Base-by-base conservation (phyloP, 257 asterid species). In the Jaltomata sinuosa region DNA sequence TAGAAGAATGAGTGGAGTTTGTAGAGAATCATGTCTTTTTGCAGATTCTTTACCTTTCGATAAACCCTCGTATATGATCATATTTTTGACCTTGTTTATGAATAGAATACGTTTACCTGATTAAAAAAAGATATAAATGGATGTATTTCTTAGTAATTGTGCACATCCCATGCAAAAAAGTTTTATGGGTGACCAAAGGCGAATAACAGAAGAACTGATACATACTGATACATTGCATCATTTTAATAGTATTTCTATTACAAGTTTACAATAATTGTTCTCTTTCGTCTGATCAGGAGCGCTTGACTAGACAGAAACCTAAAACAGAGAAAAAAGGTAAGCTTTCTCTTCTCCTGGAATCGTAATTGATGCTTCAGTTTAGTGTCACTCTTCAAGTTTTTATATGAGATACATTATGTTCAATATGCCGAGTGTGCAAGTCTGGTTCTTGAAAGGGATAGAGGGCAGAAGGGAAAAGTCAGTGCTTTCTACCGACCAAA, bases 301-400 rank as follows among this genome's bases (percentile, higher is more conserved):
- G 83, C 87, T 90, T 89, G 83, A 22, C 87, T 59, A 86, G 91
- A 84, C 83, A 81, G 29, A 84, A 84, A 61, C 49, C 87, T 11
- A 89, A 83, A 87, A 57, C 87, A 79, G 94, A 85, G 89, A 93
- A 92, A 84, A 92, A 91, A 87, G 47, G 98, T 93, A 92, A 87
- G 45, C 80, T 61, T 76, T 87, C 81, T 59, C 68, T 49, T 84
- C 53, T n/a, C 52, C 77, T 82, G 29, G 45, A 32, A 76, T 85
- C 59, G 3, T 61, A 15, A 40, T 85, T 69, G 50, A 15, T 36
- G 36, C 59, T 80, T 72, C 67, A 8, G 79, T 9, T 25, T 52
- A 11, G 59, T 29, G 29, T 52, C 52, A 31, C 36, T 69, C 47
- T 27, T 21, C 83, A 40, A 36, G 59, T 10, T 40, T 15, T 57